Evolutionary conservation across 2,329 filamentous ascomycete genomes (phyloP).

Genomic region (Thelonectria olida): DNA sequence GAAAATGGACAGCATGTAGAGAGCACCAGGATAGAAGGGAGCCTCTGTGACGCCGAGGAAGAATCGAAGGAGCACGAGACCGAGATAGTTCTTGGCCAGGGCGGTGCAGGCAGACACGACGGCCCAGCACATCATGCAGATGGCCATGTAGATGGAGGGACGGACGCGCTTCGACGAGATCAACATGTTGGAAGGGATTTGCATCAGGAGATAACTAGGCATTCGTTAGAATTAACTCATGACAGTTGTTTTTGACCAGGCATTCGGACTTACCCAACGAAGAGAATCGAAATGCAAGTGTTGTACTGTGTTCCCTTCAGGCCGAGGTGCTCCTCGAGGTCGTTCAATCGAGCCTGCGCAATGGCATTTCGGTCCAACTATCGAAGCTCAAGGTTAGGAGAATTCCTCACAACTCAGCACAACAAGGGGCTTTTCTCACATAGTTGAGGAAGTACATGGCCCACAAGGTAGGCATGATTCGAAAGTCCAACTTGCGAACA

Average conservation of each 20-base stretch:
- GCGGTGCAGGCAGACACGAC: conserved; percentile 53
- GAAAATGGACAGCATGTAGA: conserved; percentile 58
- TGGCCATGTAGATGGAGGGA: conserved; percentile 54
- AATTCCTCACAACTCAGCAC: fast-evolving
- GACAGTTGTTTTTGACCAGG: fast-evolving
- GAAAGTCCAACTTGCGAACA: conserved; percentile 47
- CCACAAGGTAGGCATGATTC: conserved; percentile 48
- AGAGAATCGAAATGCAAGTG: conserved; percentile 47
- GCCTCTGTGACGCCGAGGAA: conserved; percentile 52
- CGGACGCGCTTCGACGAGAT: conserved; percentile 48
- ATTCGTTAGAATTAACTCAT: neutral
- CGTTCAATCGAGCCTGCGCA: conserved; percentile 63
- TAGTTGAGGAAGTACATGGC: conserved; percentile 54
- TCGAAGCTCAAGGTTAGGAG: neutral
- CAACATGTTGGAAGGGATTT: conserved; percentile 52
- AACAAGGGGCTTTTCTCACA: conserved; percentile 24
- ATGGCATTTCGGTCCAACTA: conserved; percentile 64
- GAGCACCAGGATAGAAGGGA: conserved; percentile 46
- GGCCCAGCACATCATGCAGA: conserved; percentile 50
- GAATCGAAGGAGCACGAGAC: conserved; percentile 53
- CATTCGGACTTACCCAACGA: conserved; percentile 45
- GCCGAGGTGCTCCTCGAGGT: conserved; percentile 60
- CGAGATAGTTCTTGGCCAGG: conserved; percentile 50
- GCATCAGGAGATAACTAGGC: conserved; percentile 36
- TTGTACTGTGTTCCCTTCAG: conserved; percentile 50